Conservation (phyloP, 1,284 basidiomycete genomes). For the Takashimella koratensis region DNA sequence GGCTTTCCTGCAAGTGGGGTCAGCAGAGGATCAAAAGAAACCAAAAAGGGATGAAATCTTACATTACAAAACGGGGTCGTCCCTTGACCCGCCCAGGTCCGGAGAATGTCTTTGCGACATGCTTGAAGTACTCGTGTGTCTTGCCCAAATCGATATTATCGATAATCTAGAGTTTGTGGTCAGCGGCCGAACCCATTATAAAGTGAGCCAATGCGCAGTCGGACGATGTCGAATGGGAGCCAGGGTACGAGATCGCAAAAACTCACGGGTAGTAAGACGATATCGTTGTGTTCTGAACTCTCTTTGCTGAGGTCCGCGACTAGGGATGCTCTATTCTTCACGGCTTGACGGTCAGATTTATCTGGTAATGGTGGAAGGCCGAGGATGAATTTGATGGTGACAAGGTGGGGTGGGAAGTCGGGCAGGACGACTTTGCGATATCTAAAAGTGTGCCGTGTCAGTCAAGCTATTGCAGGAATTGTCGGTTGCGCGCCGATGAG, state of each 20-base stretch:
- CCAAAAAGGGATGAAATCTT: constrained; percentile 10
- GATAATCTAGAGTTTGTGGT: constrained; percentile 32
- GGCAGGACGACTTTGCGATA: constrained; percentile 41
- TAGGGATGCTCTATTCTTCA: not conserved
- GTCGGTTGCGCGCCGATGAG: no score
- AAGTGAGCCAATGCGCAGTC: no score
- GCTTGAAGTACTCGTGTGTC: constrained; percentile 50
- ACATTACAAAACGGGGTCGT: constrained; percentile 49
- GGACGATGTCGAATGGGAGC: not conserved
- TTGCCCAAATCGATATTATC: constrained; percentile 51
- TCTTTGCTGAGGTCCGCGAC: constrained; percentile 19
- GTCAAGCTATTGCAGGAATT: not conserved
- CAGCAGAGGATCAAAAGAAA: not conserved
- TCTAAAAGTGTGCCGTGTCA: constrained; percentile 13
- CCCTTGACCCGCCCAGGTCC: constrained; percentile 43
- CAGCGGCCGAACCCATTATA: no score
- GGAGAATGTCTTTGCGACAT: constrained; percentile 42
- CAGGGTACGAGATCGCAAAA: not conserved
- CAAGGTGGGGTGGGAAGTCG: constrained; percentile 42
- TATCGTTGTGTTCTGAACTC: constrained; percentile 42
- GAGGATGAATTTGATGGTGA: constrained; percentile 49
- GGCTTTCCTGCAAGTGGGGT: constrained; percentile 35
- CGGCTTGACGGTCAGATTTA: constrained; percentile 17
- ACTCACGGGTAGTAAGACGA: constrained; percentile 47
- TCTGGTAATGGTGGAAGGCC: constrained; percentile 38